Base-by-base conservation (phyloP, 2,329 filamentous ascomycete genomes). In the Beauveria sp. region DNA sequence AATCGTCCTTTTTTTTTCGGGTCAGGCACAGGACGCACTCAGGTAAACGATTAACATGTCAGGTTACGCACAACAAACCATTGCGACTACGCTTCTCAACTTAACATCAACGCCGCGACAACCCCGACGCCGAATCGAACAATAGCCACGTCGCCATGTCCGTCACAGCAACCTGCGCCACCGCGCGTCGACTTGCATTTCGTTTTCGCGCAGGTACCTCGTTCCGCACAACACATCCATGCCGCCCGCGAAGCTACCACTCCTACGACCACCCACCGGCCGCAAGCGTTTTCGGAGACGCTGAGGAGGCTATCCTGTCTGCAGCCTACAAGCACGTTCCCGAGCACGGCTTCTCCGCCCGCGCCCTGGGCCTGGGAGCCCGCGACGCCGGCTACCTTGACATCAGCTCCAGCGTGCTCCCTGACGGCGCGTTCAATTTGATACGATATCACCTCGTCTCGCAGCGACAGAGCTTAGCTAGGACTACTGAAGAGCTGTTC, bases 381-480 rank as follows among this genome's bases (percentile, higher is more conserved):
- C 86, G 86, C 69, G 91, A 96, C 69, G 86, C 88, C 20, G 92
- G 93, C 50, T 96, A 93, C 73, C 86, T 91, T 58, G 90, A 95
- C 71, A 91, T 93, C 63, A 93, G 90, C 63, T 86, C 90, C 10
- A 93, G 91, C 70, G 79, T 97, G 22, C 86, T 99, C 61, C 87
- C 91, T 1, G 82, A 88, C 48, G 91, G 90, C 8, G 83, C 87
- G 24, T 96, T 96, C 76, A 88, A 90, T 68, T 81, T 99, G 31
- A 86, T 98, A 67, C 83, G 83, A 43, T 96, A 88, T 72, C 88
- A 96, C 72, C 82, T 96, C 16, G 81, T 87, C 50, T 85, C 78
- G 12, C 85, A 89, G 72, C 82, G 91, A 48, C 75, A 84, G 62
- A 81, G 77, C 5, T 76, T 96, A n/a, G 77, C 78, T 9, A 67